Percentiles rank a stretch among this genome's conserved stretches.
Evolutionary conservation across 73 alveolate genomes (phyloP).

Genomic region (Paramecium tetraurelia): DNA sequence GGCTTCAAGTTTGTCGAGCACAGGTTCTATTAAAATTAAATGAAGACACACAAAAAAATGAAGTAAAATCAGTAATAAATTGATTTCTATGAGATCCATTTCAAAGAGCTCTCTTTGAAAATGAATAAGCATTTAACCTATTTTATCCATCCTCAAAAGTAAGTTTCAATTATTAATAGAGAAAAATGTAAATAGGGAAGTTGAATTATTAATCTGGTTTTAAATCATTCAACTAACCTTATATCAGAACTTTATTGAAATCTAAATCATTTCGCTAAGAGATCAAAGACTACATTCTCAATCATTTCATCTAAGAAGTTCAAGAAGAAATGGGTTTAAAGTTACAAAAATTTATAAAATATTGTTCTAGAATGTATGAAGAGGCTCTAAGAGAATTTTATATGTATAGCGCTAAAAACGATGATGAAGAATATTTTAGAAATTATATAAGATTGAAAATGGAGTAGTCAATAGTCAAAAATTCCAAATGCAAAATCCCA

Average conservation of each 20-base stretch:
- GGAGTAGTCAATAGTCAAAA: not conserved
- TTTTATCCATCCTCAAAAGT: constrained; percentile 38
- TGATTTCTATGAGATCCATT: not conserved
- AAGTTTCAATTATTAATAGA: not conserved
- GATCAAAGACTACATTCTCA: not conserved
- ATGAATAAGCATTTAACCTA: not conserved
- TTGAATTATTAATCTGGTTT: not conserved
- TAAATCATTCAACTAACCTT: constrained; percentile 18
- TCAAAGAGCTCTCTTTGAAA: not conserved
- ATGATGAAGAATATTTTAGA: constrained; percentile 7
- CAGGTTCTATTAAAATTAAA: not conserved
- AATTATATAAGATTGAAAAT: not conserved
- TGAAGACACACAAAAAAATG: not conserved
- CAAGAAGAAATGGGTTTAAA: not conserved
- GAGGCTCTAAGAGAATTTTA: not conserved
- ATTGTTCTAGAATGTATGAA: not conserved
- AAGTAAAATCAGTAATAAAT: not conserved
- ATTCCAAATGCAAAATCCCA: constrained; percentile 32
- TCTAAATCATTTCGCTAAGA: constrained; percentile 4
- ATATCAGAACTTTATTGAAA: not conserved
- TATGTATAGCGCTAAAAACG: not conserved
- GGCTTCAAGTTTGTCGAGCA: not conserved
- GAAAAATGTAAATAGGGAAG: not conserved
- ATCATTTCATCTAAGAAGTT: not conserved
- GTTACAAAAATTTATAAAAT: not conserved